Evolutionary conservation across 352 stramenopile species (phyloP).

Genomic region (Phytophthora foliorum): DNA sequence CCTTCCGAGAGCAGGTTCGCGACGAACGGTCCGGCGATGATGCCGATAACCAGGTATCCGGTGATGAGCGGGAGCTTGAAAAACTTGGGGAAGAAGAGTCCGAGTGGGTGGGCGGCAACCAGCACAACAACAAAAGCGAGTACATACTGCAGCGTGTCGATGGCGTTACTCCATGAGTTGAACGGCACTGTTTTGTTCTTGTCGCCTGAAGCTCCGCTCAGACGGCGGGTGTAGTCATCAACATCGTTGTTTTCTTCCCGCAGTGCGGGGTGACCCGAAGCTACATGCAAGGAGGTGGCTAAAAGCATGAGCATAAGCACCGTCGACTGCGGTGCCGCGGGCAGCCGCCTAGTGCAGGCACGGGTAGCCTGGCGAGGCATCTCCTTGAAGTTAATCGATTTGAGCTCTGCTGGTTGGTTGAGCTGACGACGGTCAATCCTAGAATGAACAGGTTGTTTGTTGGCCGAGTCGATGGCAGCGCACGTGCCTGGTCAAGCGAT

Average conservation of each 20-base stretch:
- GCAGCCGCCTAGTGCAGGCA: conserved; percentile 16
- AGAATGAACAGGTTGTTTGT: conserved; percentile 24
- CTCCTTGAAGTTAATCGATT: conserved; percentile 23
- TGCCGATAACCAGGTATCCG: conserved; percentile 68
- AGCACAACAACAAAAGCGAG: conserved; percentile 71
- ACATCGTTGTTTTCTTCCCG: conserved; percentile 26
- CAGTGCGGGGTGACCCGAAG: conserved; percentile 19
- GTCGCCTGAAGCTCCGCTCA: conserved; percentile 28
- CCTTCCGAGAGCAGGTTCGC: conserved; percentile 52
- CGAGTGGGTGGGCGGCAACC: conserved; percentile 62
- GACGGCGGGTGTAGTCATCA: conserved; percentile 10
- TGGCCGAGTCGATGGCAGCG: neutral
- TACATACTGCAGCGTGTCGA: conserved; percentile 52
- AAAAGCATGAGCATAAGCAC: conserved; percentile 24
- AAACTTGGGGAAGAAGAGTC: conserved; percentile 46
- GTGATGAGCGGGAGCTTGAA: conserved; percentile 73
- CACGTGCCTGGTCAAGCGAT: conserved; percentile 26
- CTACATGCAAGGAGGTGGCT: conserved; percentile 19
- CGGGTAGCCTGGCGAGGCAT: conserved; percentile 16
- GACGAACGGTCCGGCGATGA: conserved; percentile 66
- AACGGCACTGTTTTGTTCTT: conserved; percentile 26
- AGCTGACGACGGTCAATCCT: conserved; percentile 25
- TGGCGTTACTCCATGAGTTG: conserved; percentile 36
- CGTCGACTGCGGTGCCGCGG: conserved; percentile 11
- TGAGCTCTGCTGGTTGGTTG: conserved; percentile 10